Conservation (phyloP, 371 early-diverging fungal genomes). For the Mortierella polycephala region DNA sequence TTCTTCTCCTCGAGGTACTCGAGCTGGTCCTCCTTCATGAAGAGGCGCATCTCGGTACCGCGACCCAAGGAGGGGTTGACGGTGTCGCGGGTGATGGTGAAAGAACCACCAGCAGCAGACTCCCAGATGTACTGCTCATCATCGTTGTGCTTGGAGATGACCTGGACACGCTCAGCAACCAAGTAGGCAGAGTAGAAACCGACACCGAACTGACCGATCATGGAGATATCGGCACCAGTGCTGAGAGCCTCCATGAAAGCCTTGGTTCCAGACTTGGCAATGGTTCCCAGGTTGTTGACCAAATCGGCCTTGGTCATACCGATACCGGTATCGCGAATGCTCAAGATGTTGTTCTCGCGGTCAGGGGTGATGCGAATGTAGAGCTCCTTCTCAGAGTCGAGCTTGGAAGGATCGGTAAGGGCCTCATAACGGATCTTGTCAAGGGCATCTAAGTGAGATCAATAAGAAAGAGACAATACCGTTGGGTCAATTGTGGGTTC, state of each 20-base stretch:
- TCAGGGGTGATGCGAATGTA: slow-evolving; percentile 86
- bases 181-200: slow-evolving; percentile 81
- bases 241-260: slow-evolving; percentile 82
- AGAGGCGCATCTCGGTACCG: slow-evolving; percentile 96
- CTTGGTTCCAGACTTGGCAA: slow-evolving; percentile 94
- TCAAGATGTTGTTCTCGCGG: slow-evolving; percentile 78
- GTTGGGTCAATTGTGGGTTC: too few relatives aligned
- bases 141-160: slow-evolving; percentile 31
- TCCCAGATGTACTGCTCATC: background rate
- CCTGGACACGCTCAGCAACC: slow-evolving; percentile 8
- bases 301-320: slow-evolving; percentile 98
- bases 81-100: too few relatives aligned
- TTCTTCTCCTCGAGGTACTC: slow-evolving; percentile 83
- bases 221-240: slow-evolving; percentile 71
- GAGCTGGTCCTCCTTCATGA: slow-evolving; percentile 90
- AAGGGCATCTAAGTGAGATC: slow-evolving; percentile 87
- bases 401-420: slow-evolving; percentile 59
- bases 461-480: too few relatives aligned
- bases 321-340: slow-evolving; percentile 96
- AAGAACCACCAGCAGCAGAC: slow-evolving; percentile 6
- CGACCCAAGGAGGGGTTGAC: slow-evolving; percentile 58
- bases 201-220: slow-evolving; percentile 99
- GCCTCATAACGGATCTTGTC: slow-evolving; percentile 94
- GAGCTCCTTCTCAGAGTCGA: slow-evolving; percentile 73
- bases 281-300: slow-evolving; percentile 93